Conservation (phyloP, 306 rosid species). For the Cajanus cajan region DNA sequence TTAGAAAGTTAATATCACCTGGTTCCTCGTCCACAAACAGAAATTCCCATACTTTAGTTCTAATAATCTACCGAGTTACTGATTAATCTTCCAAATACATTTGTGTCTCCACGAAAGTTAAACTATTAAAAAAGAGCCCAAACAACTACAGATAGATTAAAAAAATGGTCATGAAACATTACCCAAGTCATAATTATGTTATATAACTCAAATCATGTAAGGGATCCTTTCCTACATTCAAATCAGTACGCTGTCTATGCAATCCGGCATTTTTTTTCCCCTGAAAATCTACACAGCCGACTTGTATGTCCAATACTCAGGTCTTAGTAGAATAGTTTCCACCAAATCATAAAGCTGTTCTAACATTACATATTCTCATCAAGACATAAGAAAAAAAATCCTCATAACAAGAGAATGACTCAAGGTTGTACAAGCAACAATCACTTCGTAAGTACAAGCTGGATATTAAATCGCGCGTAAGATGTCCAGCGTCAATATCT, state of each 20-base stretch:
- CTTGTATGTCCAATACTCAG: slow-evolving; percentile 27
- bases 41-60: no score
- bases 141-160: not conserved
- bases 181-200: slow-evolving; percentile 3
- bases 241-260: slow-evolving; percentile 18
- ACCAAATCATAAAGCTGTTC: slow-evolving; percentile 26
- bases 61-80: no score
- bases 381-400: slow-evolving; percentile 14
- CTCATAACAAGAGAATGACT: slow-evolving; percentile 22
- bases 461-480: slow-evolving; percentile 17
- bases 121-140: not conserved
- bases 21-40: no score
- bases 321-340: slow-evolving; percentile 23
- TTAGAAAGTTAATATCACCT: no score
- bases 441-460: slow-evolving; percentile 18
- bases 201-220: not conserved
- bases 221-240: slow-evolving; percentile 21
- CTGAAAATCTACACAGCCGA: slow-evolving; percentile 34
- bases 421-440: slow-evolving; percentile 39
- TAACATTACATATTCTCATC: slow-evolving; percentile 29
- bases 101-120: no score
- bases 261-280: slow-evolving; percentile 9
- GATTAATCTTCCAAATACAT: no score
- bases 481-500: slow-evolving; percentile 20
- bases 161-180: not conserved